These are phyloP conservation scores for Paraphaeosphaeria minitans DNA, from an alignment of 2,329 filamentous ascomycete genomes.

Conservation along the genomic window DNA sequence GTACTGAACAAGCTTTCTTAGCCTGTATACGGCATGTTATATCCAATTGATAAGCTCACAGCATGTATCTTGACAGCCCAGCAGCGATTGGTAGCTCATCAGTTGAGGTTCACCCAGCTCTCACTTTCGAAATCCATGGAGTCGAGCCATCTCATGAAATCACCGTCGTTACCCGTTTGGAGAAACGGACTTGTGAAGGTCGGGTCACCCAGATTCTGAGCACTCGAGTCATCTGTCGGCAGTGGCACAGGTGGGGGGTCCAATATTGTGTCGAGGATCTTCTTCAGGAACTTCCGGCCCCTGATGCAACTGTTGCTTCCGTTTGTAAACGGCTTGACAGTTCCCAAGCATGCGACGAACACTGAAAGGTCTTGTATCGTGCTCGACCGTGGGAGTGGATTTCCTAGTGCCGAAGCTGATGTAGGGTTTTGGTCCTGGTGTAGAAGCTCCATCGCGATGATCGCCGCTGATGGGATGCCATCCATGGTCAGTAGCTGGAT, in stretches of 20 bases:
- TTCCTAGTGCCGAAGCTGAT: conserved; percentile 25
- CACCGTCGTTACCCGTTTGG: conserved; percentile 47
- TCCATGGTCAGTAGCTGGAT: conserved; percentile 46
- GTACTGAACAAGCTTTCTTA: not conserved
- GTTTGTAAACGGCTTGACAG: conserved; percentile 46
- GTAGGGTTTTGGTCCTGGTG: conserved; percentile 46
- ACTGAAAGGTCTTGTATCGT: conserved; percentile 54
- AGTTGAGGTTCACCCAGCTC: conserved; percentile 35
- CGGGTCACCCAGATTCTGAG: conserved; percentile 28
- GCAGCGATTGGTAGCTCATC: conserved; percentile 1
- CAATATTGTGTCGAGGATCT: conserved; percentile 52
- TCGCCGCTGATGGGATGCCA: conserved; percentile 50
- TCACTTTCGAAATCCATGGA: conserved; percentile 51
- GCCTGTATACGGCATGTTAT: not conserved
- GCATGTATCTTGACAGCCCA: not conserved
- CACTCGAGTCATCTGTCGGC: conserved; percentile 9
- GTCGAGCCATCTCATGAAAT: conserved; percentile 53
- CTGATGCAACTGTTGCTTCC: conserved; percentile 51
- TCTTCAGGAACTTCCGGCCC: conserved; percentile 48
- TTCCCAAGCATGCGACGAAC: conserved; percentile 50
- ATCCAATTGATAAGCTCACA: not conserved
- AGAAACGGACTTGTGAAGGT: conserved; percentile 41
- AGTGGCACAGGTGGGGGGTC: conserved; percentile 25
- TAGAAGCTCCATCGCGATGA: conserved; percentile 51
- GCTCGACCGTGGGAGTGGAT: conserved; percentile 49